These are phyloP conservation scores for Fonsecaea erecta DNA, from an alignment of 2,329 filamentous ascomycete genomes.

Conservation along the genomic window DNA sequence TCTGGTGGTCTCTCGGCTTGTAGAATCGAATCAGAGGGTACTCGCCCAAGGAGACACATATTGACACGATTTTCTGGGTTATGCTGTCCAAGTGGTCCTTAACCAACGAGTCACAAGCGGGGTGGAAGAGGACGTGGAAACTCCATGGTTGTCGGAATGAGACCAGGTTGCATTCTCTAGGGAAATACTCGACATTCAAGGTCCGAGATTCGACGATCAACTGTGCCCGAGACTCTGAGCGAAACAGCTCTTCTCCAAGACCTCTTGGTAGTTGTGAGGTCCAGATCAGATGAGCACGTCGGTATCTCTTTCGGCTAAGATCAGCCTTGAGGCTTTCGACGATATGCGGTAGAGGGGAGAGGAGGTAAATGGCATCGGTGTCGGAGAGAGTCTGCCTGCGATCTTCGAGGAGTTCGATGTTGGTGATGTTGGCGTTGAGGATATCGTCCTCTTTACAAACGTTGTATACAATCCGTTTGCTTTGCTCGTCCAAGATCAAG, in stretches of 20 bases:
- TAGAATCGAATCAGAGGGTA: constrained; percentile 94
- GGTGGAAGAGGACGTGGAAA: constrained; percentile 90
- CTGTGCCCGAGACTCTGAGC: constrained; percentile 70
- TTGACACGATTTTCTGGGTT: constrained; percentile 85
- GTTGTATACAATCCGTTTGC: constrained; percentile 86
- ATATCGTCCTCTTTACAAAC: constrained; percentile 95
- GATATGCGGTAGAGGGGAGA: constrained; percentile 83
- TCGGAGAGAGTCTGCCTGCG: constrained; percentile 79
- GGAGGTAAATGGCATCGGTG: constrained; percentile 93
- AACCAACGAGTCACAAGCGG: constrained; percentile 82
- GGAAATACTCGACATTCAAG: constrained; percentile 85
- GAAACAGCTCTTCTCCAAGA: constrained; percentile 75
- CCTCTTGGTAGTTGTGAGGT: constrained; percentile 70
- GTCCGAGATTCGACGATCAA: constrained; percentile 78
- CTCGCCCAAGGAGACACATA: constrained; percentile 92
- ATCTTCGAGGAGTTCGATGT: constrained; percentile 93
- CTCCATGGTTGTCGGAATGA: constrained; percentile 96
- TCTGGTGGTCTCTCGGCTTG: constrained; percentile 68
- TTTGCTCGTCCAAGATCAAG: constrained; percentile 81
- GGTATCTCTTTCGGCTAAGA: constrained; percentile 82
- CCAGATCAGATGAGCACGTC: constrained; percentile 81
- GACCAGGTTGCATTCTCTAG: constrained; percentile 86
- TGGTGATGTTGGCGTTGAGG: constrained; percentile 93
- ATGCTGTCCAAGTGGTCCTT: constrained; percentile 80
- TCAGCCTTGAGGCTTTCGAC: constrained; percentile 94